Base-by-base conservation (phyloP, 2,329 filamentous ascomycete species). In the Colletotrichum liaoningense region DNA sequence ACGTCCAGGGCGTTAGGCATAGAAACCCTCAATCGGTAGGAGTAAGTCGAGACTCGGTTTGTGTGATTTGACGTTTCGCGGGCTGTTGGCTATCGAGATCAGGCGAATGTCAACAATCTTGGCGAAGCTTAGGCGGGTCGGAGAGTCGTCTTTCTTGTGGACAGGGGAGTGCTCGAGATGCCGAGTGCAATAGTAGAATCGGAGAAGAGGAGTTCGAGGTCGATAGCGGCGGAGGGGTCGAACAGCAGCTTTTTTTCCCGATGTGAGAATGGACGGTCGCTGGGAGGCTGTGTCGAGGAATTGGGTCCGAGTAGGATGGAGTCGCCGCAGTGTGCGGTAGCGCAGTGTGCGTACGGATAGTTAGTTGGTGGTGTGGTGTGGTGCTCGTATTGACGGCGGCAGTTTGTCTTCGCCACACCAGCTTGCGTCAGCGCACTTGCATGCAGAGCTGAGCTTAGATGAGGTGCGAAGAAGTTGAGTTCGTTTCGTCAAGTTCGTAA, bases 81-180 rank as follows among this genome's bases (percentile, higher is more conserved):
- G 33, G 28, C 22, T 24, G 24, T 42, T 22, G 1, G 30, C 55
- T 58, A 57, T 38, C 14, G 49, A 35, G 22, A 46, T 38, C 11
- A 42, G 30, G 56, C 35, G 71, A 71, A 62, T 57, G 67, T 73
- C 67, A 72, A 72, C 66, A 72, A 64, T 67, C 71, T 73, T 71
- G 71, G 67, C 71, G 57, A 71, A 52, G 60, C 67, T 63, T 72
- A 26, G 52, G 52, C 57, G 35, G 49, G 38, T 19, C 30, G 30
- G 14, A 28, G 4, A 28, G 57, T 62, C 16, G 24, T 26, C 9
- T 67, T 16, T 26, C 9, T 67, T 16, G 46, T 33, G 59, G 42
- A 35, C 33, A 54, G 26, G 46, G 62, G 14, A 33, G 38, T 63
- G 56, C 42, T 54, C 42, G 24, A 22, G 24, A 24, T 26, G n/a